Evolutionary conservation across 768 basidiomycete species (phyloP), one percentile per base, ranked within the genome.

Genomic region (Infundibulicybe gibba): DNA sequence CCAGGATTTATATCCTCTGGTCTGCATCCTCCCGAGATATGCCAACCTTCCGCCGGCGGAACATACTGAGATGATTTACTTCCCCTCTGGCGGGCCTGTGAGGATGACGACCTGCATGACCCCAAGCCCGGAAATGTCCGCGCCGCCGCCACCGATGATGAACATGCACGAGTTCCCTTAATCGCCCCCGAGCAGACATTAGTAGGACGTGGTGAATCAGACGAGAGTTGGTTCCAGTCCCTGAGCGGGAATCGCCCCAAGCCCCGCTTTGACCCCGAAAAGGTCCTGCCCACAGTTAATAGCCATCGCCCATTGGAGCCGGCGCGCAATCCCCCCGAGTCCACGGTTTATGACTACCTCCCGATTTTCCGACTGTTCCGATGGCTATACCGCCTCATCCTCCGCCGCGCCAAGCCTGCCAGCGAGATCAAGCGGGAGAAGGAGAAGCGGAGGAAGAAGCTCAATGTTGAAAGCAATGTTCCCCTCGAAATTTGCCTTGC

Each of bases 1-100:
- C 57, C 72, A 83, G 34, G 87, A 89, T 56, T 72, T 89, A 17
- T 90, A 84, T 55, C 79, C 81, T 10, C 69, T 88, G 40, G 71
- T 88, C 45, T 80, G 75, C 54, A 80, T 81, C 66, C 73, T 87
- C 1, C 86, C 85, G 5, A 77, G 79, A 19, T 80, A 80, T 53
- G 73, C 74, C 14, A 68, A 65, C 50, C 50, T 54, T 39, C 33
- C 51, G 19, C 46, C 58, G 3, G 30, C 43, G 4, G 50, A 51
- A n/a, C 52, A 54, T 11, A 57, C 67, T 2, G 62, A 66, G 63
- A 60, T 8, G 75, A 80, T 49, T 71, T 72, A 54, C 76, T 84
- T 12, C 81, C 81, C 2, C 65, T 83, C 19, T 83, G 81, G 79
- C 68, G 73, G 32, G 65, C 72, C 3, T 75, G 74, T 3, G 68